Conservation (phyloP, 805 yeast species). For the Kazachstania africana region DNA sequence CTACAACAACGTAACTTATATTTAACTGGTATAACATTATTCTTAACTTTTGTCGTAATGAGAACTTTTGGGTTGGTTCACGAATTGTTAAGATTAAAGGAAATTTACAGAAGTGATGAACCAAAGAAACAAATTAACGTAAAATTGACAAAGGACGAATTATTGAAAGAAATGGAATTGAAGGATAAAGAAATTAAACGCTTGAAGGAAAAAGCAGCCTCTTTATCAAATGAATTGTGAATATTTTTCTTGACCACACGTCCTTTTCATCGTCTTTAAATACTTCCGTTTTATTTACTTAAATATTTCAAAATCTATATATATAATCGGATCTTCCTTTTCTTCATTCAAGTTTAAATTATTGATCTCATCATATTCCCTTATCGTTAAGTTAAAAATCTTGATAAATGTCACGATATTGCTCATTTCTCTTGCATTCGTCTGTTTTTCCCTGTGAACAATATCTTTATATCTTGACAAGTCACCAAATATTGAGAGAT, state of each 20-base stretch:
- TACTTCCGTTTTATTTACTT: neutral
- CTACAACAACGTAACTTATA: slow-evolving; percentile 96
- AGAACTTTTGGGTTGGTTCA: slow-evolving; percentile 75
- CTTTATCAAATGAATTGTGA: slow-evolving; percentile 47
- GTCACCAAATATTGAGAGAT: neutral
- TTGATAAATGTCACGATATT: slow-evolving; percentile 11
- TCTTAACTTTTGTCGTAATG: slow-evolving; percentile 72
- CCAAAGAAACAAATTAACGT: neutral
- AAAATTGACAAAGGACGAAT: slow-evolving; percentile 22
- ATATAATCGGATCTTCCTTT: slow-evolving; percentile 8
- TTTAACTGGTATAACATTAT: slow-evolving; percentile 88
- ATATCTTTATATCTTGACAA: neutral
- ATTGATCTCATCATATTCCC: slow-evolving; percentile 18
- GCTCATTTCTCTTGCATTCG: slow-evolving; percentile 5
- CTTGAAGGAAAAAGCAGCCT: slow-evolving; percentile 62
- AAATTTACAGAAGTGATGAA: slow-evolving; percentile 28
- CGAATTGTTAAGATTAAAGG: slow-evolving; percentile 56
- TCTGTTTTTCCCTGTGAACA: neutral
- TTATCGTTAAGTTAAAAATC: slow-evolving; percentile 17
- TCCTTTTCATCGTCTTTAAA: too few relatives aligned
- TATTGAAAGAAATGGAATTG: slow-evolving; percentile 39
- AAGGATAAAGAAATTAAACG: slow-evolving; percentile 55
- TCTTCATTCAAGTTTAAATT: slow-evolving; percentile 12
- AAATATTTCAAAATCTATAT: slow-evolving; percentile 15
- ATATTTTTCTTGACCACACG: too few relatives aligned